Evolutionary conservation across 1,139 yeast species (phyloP).

Genomic region (Candida labiduridarum): DNA sequence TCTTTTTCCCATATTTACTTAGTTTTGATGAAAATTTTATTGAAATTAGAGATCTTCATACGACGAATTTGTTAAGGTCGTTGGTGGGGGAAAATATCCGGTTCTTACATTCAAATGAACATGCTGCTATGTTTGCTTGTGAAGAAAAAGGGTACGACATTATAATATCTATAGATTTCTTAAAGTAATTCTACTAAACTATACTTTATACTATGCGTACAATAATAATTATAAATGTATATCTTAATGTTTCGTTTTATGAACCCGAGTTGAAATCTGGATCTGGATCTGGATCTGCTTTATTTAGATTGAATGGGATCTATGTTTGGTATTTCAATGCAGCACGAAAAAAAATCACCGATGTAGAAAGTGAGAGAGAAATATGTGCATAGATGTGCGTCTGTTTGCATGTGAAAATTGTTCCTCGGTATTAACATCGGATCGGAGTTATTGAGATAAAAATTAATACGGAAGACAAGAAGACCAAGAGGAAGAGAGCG

Average conservation of each 20-base stretch:
- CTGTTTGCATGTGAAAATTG: too few relatives aligned
- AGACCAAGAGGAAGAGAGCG: too few relatives aligned
- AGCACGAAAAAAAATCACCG: too few relatives aligned
- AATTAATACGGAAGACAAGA: too few relatives aligned
- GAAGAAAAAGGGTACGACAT: slow-evolving; percentile 92
- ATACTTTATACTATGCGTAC: slow-evolving; percentile 18
- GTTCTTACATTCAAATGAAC: slow-evolving; percentile 84
- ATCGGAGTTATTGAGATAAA: too few relatives aligned
- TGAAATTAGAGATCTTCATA: slow-evolving; percentile 89
- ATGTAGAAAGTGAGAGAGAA: too few relatives aligned
- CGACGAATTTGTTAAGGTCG: slow-evolving; percentile 83
- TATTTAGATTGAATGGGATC: too few relatives aligned
- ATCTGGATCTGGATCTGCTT: too few relatives aligned
- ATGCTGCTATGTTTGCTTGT: slow-evolving; percentile 91
- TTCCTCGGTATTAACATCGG: too few relatives aligned
- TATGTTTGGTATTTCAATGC: too few relatives aligned
- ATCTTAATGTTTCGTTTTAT: neutral
- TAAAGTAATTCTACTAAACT: slow-evolving; percentile 25
- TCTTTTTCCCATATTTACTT: slow-evolving; percentile 89
- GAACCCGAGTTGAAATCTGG: too few relatives aligned
- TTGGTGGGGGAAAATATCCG: slow-evolving; percentile 93
- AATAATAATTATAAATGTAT: slow-evolving; percentile 24
- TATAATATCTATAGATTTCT: slow-evolving; percentile 88
- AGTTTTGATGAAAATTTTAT: slow-evolving; percentile 90
- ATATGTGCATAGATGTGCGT: too few relatives aligned